Evolutionary conservation across 345 rosid genomes (phyloP), one percentile per base, ranked within the genome.

Genomic region (Passiflora organensis): DNA sequence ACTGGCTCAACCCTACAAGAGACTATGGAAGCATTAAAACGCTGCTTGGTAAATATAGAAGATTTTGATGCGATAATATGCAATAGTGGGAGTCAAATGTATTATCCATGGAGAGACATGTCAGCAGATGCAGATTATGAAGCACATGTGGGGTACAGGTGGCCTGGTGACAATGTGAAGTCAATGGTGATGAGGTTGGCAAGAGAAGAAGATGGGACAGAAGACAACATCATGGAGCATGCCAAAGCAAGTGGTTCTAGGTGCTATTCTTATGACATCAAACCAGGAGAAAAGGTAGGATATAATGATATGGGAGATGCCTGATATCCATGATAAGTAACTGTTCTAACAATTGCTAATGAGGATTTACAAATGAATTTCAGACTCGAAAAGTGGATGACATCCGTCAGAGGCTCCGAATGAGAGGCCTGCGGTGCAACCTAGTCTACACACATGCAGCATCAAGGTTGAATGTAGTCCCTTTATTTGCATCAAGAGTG

Each of bases 21-120:
- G 73, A 81, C 80, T 19, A 65, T 60, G 61, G 79, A 77, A 67
- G 78, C 81, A 37, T 48, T 85, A 55, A 64, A 66, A 65, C 62
- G 59, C 36, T 71, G 81, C 69, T 78, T 72, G 10, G 68, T 87
- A 53, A 85, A 78, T 55, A 61, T 79, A 64, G 83, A 77, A 61
- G 95, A 87, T 62, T 85, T 91, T 55, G 97, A 91, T 58, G 97
- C 95, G 36, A 52, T 87, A 16, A 73, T 82, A 68, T 91, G 96
- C 63, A 91, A 80, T 62, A 87, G 91, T 59, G 97, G 97, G 64
- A 75, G 95, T 63, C 83, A 78, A 61, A 57, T 87, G 73, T 83
- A 78, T 60, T 82, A 78, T 60, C 96, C 97, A 45, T 82, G 96
- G 91, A 80, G 56, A 64, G 91, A 88, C 34, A 72, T 83, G 83